phyloP scores from a whole-genome alignment of 768 basidiomycete species.

The Tylopilus sp. region DNA sequence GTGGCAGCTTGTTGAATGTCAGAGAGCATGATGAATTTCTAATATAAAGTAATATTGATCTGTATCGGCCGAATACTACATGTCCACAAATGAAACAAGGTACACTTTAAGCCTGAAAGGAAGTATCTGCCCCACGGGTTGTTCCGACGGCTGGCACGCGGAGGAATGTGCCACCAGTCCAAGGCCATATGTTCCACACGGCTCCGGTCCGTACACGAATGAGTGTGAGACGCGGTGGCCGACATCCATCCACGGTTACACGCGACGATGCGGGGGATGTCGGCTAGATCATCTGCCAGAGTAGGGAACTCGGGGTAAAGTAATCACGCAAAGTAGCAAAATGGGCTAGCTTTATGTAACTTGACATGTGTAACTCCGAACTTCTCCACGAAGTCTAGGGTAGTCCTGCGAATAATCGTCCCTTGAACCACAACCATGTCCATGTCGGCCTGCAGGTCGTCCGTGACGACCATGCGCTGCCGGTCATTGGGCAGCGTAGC shows the following conservation, averaged over 20 bases:
- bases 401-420: slow-evolving; percentile 16
- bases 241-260: slow-evolving; percentile 2
- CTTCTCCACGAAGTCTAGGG: slow-evolving; percentile 1
- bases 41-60: too few relatives aligned
- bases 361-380: slow-evolving; percentile 8
- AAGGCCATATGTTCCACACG: not conserved
- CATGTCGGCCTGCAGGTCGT: slow-evolving; percentile 31
- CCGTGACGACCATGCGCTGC: slow-evolving; percentile 21
- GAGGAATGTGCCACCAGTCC: not conserved
- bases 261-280: slow-evolving; percentile 12
- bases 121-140: not conserved
- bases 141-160: not conserved
- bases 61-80: not conserved
- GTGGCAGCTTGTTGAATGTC: slow-evolving; percentile 28
- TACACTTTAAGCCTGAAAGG: not conserved
- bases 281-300: slow-evolving; percentile 19
- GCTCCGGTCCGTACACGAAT: not conserved
- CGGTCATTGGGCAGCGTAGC: slow-evolving; percentile 17
- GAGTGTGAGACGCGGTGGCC: slow-evolving; percentile 15
- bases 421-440: slow-evolving; percentile 29
- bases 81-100: too few relatives aligned
- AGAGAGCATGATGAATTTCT: not conserved
- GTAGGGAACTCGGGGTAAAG: too few relatives aligned
- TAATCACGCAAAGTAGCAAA: not conserved
- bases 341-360: slow-evolving; percentile 26